Evolutionary conservation across 2,329 filamentous ascomycete species (phyloP), one percentile per base, ranked within the genome.

Genomic region (Phialocephala sp.): DNA sequence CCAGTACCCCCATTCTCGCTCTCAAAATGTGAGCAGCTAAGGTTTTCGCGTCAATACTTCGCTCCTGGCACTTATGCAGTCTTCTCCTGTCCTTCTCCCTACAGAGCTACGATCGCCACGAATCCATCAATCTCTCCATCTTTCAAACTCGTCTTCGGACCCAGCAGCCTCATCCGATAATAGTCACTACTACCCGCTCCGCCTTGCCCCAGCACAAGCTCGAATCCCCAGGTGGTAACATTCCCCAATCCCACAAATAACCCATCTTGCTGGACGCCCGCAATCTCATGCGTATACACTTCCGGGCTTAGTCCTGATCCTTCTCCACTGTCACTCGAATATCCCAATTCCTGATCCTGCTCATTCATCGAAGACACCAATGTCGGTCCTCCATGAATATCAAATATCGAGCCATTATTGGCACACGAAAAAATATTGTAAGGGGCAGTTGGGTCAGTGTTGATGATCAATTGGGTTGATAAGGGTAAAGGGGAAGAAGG

Each of bases 91-190:
- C 37, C 2, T 18, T 12, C 37, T 41, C 37, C 11, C 37, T 41
- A 41, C 37, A 41, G 9, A 41, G 37, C 37, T 3, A 41, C 37
- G 9, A 41, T 41, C 37, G 4, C 15, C 37, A 41, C 37, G 9
- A 41, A 41, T 41, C 37, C 37, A 41, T 2, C 37, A 41, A 41
- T 3, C 15, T 41, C 37, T 8, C 37, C 37, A 41, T 41, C 15
- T 41, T 12, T 41, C 15, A 41, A 12, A 18, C 11, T 18, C 11
- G 37, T 12, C 4, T 41, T 41, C 37, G 52, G 18, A 15, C 52
- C 52, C 24, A 55, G 35, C 24, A 55, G 11, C 52, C 52, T 55
- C 52, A 55, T 55, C 11, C 52, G 24, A 55, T 27, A 55, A 32
- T 32, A 55, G 11, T 55, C 52, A 18, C 35, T 35, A 55, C 24